Evolutionary conservation across 2,329 filamentous ascomycete species (phyloP), one percentile per base, ranked within the genome.

Genomic region (Paracamarosporium sp.): DNA sequence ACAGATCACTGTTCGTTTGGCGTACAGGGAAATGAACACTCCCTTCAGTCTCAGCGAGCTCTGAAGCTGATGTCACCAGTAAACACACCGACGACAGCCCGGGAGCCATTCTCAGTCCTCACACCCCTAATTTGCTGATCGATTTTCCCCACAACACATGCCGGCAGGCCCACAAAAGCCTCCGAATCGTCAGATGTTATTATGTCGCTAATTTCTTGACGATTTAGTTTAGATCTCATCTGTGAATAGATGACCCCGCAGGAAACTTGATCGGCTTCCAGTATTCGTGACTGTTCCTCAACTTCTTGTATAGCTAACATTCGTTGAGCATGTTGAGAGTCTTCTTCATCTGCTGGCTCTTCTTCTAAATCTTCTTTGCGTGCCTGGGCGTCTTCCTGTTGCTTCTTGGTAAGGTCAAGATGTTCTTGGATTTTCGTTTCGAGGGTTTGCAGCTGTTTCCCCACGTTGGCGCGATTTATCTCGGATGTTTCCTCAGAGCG

Each of bases 371-470:
- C 55, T 44, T 8, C 31, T 25, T 57, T 53, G 6, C 57, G 55
- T n/a, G 17, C 13, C 31, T 48, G 22, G 13, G 46, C 45, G 24
- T 55, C 38, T 2, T 52, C 53, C 22, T 56, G 58, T 30, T 60
- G 60, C 22, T 12, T 41, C 30, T 59, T 61, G 1, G 28, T 60
- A 45, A 53, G 28, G 40, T 59, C 45, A 25, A 60, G 45, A 30
- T 63, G 58, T 25, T 59, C 33, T 17, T 61, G 48, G 35, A 63
- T 55, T 15, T 53, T 57, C 17, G 40, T 55, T 47, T 63, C 58
- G 6, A 63, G 56, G 17, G 50, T 28, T 33, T 53, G 50, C 31
- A 58, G 33, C 33, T 57, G 58, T 24, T 13, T 56, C 28, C 44
- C 51, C 24, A 55, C 15, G 13, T 27, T 51, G 22, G 51, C 38